A percentile compares a stretch with the other conserved stretches of the same genome.
Conservation (phyloP, 2,329 filamentous ascomycete species). For the Penicillium polonicum region DNA sequence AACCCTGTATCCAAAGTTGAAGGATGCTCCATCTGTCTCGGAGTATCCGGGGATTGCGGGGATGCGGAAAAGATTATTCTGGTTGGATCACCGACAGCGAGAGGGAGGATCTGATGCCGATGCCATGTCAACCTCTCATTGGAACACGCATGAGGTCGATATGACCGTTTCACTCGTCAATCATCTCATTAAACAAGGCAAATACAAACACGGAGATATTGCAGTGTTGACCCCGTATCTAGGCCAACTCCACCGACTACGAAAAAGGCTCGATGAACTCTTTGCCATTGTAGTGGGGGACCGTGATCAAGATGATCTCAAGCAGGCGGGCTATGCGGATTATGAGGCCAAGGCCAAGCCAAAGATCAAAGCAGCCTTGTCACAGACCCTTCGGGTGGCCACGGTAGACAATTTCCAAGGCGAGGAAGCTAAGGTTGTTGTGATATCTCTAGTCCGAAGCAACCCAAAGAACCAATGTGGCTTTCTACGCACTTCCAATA, state of each 20-base stretch:
- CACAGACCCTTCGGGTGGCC: constrained; percentile 55
- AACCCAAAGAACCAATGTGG: constrained; percentile 60
- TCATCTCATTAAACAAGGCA: constrained; percentile 65
- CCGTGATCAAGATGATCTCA: constrained; percentile 58
- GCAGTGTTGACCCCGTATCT: constrained; percentile 66
- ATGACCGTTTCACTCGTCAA: constrained; percentile 63
- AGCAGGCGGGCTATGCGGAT: constrained; percentile 38
- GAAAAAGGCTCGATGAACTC: constrained; percentile 36
- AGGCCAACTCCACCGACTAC: constrained; percentile 53
- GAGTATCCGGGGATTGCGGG: constrained; percentile 48
- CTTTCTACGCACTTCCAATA: constrained; percentile 65
- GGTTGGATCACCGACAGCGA: constrained; percentile 50
- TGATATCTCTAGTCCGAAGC: constrained; percentile 70
- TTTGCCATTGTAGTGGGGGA: constrained; percentile 66
- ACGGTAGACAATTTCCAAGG: constrained; percentile 77
- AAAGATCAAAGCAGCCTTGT: constrained; percentile 44
- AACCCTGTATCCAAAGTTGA: constrained; percentile 54
- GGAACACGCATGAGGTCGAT: constrained; percentile 57
- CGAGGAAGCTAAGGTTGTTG: constrained; percentile 69
- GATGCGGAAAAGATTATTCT: constrained; percentile 51
- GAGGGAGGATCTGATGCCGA: constrained; percentile 39
- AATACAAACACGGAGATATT: constrained; percentile 61
- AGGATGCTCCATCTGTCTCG: constrained; percentile 48
- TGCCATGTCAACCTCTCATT: constrained; percentile 42
- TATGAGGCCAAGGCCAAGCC: constrained; percentile 18